Percentiles rank a stretch among this genome's conserved stretches.
Conservation (phyloP, 352 stramenopile species). For the Phytopythium chamaehyphon region DNA sequence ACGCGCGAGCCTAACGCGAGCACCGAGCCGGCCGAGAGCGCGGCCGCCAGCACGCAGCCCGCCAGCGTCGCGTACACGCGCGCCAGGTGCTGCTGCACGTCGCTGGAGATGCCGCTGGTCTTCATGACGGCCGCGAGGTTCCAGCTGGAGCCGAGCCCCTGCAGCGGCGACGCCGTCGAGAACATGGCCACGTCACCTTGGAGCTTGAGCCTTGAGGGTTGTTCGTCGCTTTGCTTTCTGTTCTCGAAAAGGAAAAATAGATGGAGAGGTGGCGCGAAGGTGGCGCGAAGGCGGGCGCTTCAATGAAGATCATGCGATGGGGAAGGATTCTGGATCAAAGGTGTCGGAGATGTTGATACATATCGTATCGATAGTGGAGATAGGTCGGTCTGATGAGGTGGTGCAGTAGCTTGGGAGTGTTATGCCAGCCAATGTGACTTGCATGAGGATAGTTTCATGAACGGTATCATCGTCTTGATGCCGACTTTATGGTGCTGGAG, state of each 20-base stretch:
- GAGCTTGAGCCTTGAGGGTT: no score
- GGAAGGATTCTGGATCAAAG: no score
- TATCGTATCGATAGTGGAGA: no score
- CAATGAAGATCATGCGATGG: no score
- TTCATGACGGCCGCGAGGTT: constrained; percentile 62
- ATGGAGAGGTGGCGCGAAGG: constrained; percentile 3
- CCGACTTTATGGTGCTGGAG: no score
- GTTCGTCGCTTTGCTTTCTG: constrained; percentile 8
- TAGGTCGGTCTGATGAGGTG: no score
- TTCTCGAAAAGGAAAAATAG: constrained; percentile 3
- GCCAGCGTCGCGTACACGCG: constrained; percentile 70
- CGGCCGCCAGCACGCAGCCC: constrained; percentile 49
- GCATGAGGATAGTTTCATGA: no score
- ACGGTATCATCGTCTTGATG: no score
- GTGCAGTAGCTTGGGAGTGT: no score
- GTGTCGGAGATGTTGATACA: no score
- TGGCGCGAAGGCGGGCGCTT: constrained; percentile 5
- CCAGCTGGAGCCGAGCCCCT: constrained; percentile 22
- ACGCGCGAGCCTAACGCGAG: constrained; percentile 32
- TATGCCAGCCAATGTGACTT: no score
- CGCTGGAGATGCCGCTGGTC: constrained; percentile 59
- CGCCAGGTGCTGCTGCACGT: constrained; percentile 65
- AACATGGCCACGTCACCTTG: constrained; percentile 24
- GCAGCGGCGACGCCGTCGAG: constrained; percentile 11
- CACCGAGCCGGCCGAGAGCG: constrained; percentile 35